A percentile compares a stretch with the other conserved stretches of the same genome.
These are phyloP conservation scores for Fusarium denticulatum DNA, from an alignment of 2,329 filamentous ascomycete species.

Conservation along the genomic window DNA sequence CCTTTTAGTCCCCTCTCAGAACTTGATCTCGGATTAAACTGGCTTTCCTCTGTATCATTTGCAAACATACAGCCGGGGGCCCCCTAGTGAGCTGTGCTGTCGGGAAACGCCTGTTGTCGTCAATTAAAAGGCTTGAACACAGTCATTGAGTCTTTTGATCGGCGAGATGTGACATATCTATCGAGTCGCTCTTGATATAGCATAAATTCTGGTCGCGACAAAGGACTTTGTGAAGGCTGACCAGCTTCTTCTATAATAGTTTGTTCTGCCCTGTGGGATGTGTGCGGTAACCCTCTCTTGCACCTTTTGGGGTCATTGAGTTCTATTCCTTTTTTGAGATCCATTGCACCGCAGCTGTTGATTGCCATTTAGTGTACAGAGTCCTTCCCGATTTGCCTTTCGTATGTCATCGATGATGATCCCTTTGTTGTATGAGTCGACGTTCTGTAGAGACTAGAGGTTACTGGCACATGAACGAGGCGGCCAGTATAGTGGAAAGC, in stretches of 20 bases:
- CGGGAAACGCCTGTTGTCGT: neutral
- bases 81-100: neutral
- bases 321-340: neutral
- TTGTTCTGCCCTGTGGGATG: neutral
- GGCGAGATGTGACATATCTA: neutral
- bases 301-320: no score
- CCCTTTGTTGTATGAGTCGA: neutral
- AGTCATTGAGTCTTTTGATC: neutral
- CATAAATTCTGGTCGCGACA: fast-evolving
- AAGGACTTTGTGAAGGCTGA: neutral
- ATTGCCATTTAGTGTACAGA: neutral
- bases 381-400: neutral
- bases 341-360: neutral
- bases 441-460: neutral
- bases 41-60: neutral
- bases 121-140: no score
- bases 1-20: neutral
- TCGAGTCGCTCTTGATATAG: neutral
- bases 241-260: neutral
- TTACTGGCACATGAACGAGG: neutral
- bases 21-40: neutral
- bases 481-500: neutral
- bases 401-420: neutral
- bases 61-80: no score
- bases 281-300: neutral